Base-by-base conservation (phyloP, 345 rosid species). In the Noccaea bulbosa region DNA sequence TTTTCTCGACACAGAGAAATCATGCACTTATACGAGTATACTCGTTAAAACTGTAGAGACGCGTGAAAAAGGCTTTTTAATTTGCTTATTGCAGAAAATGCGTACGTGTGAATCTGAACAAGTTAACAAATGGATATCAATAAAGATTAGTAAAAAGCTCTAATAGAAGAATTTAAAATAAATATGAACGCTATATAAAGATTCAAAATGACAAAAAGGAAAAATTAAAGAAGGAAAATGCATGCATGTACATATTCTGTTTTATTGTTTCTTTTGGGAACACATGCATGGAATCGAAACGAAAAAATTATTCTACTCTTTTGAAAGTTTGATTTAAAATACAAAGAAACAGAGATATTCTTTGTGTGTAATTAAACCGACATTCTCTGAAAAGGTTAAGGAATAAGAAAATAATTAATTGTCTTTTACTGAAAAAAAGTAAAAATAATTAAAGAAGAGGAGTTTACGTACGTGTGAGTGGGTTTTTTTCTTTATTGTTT, bases 101-200 rank as follows among this genome's bases (percentile, higher is more conserved):
- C 24, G 43, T 67, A 59, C 50, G 40, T 75, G 69, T 68, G 69
- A 62, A 69, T 69, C 37, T 62, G 39, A 62, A 76, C n/a, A 47
- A 9, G 32, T 39, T 47, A 55, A 14, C 66, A 20, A 54, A 40
- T 52, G 59, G 39, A 54, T 47, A 57, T 53, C 14, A 22, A 62
- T 54, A 62, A 60, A 67, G 68, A 67, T 60, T 50, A 67, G 7
- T 51, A 37, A 14, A 54, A 62, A 54, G 70, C 59, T 69, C 14
- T 61, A 8, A 60, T 11, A 24, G 33, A 65, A 65, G 14, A 37
- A 67, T 6, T 48, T 7, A 68, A 68, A 67, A 45, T 61, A 61
- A 43, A 75, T 75, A 75, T 75, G 79, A 75, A 75, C 65, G 20
- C 70, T 69, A 2, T 45, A 44, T 46, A 75, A 68, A 61, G 65